Evolutionary conservation across 345 rosid species (phyloP).

Genomic region (Pistacia atlantica): DNA sequence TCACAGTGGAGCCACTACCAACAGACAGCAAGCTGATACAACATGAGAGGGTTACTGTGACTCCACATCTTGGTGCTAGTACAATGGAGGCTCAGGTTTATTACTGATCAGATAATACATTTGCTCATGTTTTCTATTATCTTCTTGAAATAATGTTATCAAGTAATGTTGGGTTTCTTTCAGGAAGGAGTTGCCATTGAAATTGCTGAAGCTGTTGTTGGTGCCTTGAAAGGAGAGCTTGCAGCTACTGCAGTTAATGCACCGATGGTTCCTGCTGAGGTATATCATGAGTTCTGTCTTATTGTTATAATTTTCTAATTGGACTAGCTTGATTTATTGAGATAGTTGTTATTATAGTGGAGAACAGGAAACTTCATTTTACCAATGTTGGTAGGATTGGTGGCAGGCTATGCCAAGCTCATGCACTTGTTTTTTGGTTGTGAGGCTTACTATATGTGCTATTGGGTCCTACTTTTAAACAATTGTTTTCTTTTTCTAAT

Average conservation of each 20-base stretch:
- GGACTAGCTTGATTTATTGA: not conserved
- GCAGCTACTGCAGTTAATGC: conserved; percentile 96
- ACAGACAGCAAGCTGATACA: conserved; percentile 72
- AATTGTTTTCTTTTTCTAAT: too few species aligned
- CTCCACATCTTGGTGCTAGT: conserved; percentile 95
- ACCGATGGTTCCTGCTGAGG: conserved; percentile 96
- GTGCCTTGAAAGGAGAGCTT: conserved; percentile 87
- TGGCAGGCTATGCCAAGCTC: too few species aligned
- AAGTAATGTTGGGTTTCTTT: conserved; percentile 3
- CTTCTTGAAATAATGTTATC: not conserved
- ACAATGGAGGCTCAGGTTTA: conserved; percentile 89
- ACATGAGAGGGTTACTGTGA: conserved; percentile 78
- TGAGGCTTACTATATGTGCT: not conserved
- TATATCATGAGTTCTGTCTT: conserved; percentile 19
- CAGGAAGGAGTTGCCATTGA: conserved; percentile 93
- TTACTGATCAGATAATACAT: conserved; percentile 4
- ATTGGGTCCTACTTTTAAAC: not conserved
- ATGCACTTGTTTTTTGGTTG: not conserved
- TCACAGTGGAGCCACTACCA: conserved; percentile 76
- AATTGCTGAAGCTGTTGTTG: conserved; percentile 91
- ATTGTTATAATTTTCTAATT: not conserved
- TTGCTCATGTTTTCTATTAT: not conserved
- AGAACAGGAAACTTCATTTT: not conserved
- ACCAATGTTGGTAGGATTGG: not conserved
- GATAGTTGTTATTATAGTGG: not conserved